Conservation (phyloP, 768 basidiomycete genomes). For the Leccinellum albellum region DNA sequence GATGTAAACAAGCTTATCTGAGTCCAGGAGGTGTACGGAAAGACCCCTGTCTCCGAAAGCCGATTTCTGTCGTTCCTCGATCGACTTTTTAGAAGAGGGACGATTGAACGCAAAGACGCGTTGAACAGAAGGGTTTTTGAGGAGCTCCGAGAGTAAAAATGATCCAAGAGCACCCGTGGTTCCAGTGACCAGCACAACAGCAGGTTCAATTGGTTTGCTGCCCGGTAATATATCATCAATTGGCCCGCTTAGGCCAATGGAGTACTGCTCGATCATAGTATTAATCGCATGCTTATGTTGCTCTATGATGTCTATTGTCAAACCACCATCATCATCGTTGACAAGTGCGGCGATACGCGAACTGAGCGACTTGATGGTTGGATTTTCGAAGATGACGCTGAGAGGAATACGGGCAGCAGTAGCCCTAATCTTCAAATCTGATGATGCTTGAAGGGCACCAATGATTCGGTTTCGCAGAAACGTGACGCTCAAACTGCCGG, state of each 20-base stretch:
- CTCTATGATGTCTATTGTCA: not conserved
- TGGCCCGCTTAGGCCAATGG: not conserved
- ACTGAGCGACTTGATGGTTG: conserved; percentile 37
- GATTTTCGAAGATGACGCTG: conserved; percentile 36
- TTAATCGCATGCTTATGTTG: conserved; percentile 27
- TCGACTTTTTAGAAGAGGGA: conserved; percentile 9
- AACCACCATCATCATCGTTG: not conserved
- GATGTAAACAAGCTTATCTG: conserved; percentile 26
- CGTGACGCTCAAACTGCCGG: conserved; percentile 28
- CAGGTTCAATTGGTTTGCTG: conserved; percentile 2
- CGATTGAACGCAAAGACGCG: conserved; percentile 12
- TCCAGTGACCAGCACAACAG: conserved; percentile 37
- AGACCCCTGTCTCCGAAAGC: conserved; percentile 25
- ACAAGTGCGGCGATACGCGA: conserved; percentile 15
- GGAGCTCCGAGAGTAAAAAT: conserved; percentile 31
- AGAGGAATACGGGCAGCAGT: conserved; percentile 24
- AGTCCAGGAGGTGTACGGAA: not conserved
- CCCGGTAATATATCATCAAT: conserved; percentile 5
- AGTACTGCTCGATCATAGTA: conserved; percentile 6
- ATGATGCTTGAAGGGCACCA: conserved; percentile 28
- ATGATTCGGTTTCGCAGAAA: conserved; percentile 23
- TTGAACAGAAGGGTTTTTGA: conserved; percentile 22
- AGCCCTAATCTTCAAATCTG: conserved; percentile 24
- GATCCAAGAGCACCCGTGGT: conserved; percentile 41
- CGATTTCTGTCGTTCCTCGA: conserved; percentile 24